Evolutionary conservation across 2,329 filamentous ascomycete species (phyloP).

Genomic region (Malbranchea cinnamomea): DNA sequence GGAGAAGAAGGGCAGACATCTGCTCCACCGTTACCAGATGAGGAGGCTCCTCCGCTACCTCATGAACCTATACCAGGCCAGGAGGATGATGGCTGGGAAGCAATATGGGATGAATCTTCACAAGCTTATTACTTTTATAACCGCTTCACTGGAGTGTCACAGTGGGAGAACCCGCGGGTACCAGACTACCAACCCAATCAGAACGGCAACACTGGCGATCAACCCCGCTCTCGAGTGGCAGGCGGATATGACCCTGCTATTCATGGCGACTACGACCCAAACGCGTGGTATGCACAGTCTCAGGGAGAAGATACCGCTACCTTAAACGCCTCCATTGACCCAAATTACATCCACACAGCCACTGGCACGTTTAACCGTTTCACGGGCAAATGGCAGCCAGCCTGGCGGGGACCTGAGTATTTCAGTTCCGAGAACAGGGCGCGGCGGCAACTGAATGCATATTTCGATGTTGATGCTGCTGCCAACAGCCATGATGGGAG

Average conservation of each 20-base stretch:
- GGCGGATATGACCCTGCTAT: conserved; percentile 91
- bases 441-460: conserved; percentile 76
- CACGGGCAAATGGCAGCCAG: conserved; percentile 67
- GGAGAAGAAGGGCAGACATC: conserved; percentile 12
- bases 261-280: conserved; percentile 91
- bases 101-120: conserved; percentile 55
- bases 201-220: conserved; percentile 16
- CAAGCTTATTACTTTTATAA: conserved; percentile 76
- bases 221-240: conserved; percentile 24
- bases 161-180: conserved; percentile 79
- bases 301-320: conserved; percentile 21
- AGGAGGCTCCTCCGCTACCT: conserved; percentile 34
- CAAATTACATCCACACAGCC: conserved; percentile 43
- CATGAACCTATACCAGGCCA: conserved; percentile 35
- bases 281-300: conserved; percentile 73
- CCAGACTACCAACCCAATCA: conserved; percentile 26
- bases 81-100: conserved; percentile 61
- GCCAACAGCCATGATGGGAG: conserved; percentile 81
- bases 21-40: conserved; percentile 27
- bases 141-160: conserved; percentile 55
- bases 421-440: conserved; percentile 82
- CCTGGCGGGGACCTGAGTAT: conserved; percentile 52
- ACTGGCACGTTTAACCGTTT: conserved; percentile 79
- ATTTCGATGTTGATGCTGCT: conserved; percentile 89
- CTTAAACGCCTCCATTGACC: conserved; percentile 22